These are phyloP conservation scores for Venturia aucupariae DNA, from an alignment of 2,329 filamentous ascomycete species.

Conservation along the genomic window DNA sequence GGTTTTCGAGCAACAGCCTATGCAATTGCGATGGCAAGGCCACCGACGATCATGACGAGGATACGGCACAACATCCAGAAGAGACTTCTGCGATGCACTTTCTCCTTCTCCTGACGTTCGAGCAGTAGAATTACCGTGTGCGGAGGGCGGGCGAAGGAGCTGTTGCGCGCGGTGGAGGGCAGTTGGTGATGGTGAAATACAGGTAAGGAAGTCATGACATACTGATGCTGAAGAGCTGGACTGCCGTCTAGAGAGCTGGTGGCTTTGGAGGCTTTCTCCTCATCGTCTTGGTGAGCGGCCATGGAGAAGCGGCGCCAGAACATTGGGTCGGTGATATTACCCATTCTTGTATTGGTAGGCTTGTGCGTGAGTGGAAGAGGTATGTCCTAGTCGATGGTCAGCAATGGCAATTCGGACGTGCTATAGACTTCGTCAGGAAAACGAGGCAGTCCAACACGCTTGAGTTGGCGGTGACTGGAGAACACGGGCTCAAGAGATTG, in stretches of 20 bases:
- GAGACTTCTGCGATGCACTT: not conserved
- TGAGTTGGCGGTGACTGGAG: not conserved
- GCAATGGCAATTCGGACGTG: not conserved
- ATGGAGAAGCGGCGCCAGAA: conserved; percentile 53
- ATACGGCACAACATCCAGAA: not conserved
- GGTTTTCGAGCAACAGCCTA: no score
- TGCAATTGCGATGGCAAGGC: conserved; percentile 14
- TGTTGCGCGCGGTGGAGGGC: not conserved
- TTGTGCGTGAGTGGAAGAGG: not conserved
- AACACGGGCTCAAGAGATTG: not conserved
- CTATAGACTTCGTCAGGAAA: not conserved
- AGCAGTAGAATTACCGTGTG: not conserved
- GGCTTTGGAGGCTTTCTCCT: conserved; percentile 18
- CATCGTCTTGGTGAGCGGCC: conserved; percentile 48
- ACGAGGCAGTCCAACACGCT: not conserved
- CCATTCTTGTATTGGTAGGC: not conserved
- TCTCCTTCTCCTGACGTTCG: not conserved
- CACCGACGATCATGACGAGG: conserved; percentile 2
- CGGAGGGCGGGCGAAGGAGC: not conserved
- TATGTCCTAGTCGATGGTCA: not conserved
- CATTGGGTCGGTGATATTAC: conserved; percentile 42
- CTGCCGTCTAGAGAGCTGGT: not conserved
- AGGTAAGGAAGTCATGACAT: conserved; percentile 19
- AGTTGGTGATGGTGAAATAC: not conserved
- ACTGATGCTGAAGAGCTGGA: conserved; percentile 30